Conservation (phyloP, 371 early-diverging fungal genomes). For the Lichtheimia hyalospora region DNA sequence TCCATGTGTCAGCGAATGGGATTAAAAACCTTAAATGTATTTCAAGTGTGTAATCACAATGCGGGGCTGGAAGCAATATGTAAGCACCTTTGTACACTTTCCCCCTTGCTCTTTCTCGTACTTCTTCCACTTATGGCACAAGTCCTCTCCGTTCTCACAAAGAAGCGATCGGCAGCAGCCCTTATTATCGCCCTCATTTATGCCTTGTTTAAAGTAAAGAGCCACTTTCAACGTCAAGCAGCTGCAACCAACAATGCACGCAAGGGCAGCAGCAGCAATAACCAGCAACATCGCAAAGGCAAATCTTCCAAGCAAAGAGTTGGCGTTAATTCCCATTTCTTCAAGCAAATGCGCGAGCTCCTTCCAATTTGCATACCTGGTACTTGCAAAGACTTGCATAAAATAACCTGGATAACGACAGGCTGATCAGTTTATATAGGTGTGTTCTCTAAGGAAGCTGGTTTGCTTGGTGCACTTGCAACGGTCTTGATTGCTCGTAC, state of each 20-base stretch:
- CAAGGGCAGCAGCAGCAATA: constrained; percentile 4
- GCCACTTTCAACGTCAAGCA: constrained; percentile 22
- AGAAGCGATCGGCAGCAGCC: constrained; percentile 29
- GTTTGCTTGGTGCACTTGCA: constrained; percentile 62
- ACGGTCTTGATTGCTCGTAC: constrained; percentile 69
- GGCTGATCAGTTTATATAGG: constrained; percentile 27
- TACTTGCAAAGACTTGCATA: constrained; percentile 1
- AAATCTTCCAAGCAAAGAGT: constrained; percentile 34
- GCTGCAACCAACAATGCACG: constrained; percentile 1
- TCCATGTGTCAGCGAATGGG: too few species aligned
- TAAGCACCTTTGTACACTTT: too few species aligned
- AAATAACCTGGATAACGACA: background rate
- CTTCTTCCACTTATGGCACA: constrained; percentile 26
- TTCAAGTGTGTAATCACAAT: too few species aligned
- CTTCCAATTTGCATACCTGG: constrained; percentile 73
- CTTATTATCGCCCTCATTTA: constrained; percentile 38
- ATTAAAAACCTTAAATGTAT: too few species aligned
- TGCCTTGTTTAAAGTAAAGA: constrained; percentile 34
- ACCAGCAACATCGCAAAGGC: constrained; percentile 2
- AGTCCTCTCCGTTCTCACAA: constrained; percentile 31
- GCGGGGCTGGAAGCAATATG: too few species aligned
- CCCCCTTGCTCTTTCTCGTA: background rate
- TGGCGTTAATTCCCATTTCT: constrained; percentile 68
- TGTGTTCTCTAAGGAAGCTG: constrained; percentile 63
- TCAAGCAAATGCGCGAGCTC: constrained; percentile 80